Base-by-base conservation (phyloP, 2,329 filamentous ascomycete species). In the Colletotrichum spinosum region DNA sequence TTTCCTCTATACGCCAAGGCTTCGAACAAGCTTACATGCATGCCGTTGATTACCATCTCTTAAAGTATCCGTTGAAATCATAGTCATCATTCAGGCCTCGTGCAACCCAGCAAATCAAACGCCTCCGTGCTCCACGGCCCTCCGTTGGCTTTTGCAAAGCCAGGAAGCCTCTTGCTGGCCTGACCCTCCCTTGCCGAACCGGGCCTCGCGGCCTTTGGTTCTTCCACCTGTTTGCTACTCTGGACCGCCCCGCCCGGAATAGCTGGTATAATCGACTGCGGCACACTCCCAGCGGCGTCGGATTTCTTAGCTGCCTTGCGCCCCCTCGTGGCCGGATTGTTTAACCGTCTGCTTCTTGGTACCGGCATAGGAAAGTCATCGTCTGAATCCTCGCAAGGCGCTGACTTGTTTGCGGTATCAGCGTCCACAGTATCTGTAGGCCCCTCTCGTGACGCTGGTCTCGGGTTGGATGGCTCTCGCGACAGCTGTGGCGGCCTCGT, bases 51-150 rank as follows among this genome's bases (percentile, higher is more conserved):
- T 25, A 25, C 25, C 25, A 25, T 25, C 25, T 25, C 4, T 25
- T 25, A 25, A 25, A 25, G 25, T n/a, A 46, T 9, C 8, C 8
- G n/a, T 17, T 6, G 44, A 15, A 25, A 25, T 17, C 8, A 15
- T 7, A 2, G 13, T 9, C 44, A 15, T 58, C 49, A 65, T 74
- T 52, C 79, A 41, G 89, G 90, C 52, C 86, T 81, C 71, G 83
- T 87, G 71, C 80, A 85, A 42, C 86, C 88, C 67, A 92, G 85
- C 51, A 92, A 72, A 73, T 92, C 90, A 69, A 86, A 82, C 1
- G 90, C 89, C 72, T 92, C 90, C 33, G 82, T 84, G 69, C 88
- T 92, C 90, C 90, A 92, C 0, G 90, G 86, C 3, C 89, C 89
- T 13, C 85, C 79, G 69, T 85, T 86, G 3, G 81, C 83, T 70